Evolutionary conservation across 179 eudicot species (phyloP), one percentile per base, ranked within the genome.

Genomic region (Beta lomatogona): DNA sequence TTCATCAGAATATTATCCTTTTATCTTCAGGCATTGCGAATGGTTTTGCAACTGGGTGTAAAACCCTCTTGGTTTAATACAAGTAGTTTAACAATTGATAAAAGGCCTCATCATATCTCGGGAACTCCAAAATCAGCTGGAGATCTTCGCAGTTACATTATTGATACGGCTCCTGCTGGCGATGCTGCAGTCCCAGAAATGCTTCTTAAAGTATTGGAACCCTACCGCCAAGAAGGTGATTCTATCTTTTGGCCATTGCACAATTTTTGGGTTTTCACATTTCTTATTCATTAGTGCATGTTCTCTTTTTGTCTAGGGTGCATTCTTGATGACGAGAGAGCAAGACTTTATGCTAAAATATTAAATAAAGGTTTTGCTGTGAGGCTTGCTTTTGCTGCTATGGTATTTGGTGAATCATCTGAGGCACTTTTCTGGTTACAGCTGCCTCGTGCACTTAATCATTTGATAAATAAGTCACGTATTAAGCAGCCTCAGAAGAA

Each of bases 371-470:
- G 96, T 79, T 91, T 88, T 75, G 87, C 98, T 28, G 84, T 85
- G 82, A 91, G 98, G 87, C 89, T 92, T 80, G 95, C 99, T 68
- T 96, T 94, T 91, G 96, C 99, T 79, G 96, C 99, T 86, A 97
- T 94, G 79, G 83, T 92, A 58, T 96, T 96, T 87, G 98, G 99
- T 83, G 99, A 96, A 85, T 83, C 92, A 83, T 84, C 88, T 84
- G 98, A 96, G 82, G 94, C 97, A 31, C 89, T 91, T 84, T 96
- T 96, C 87, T 96, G 99, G 99, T 85, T 96, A 79, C 94, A 94
- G 85, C 83, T 96, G 79, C 98, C 97, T 57, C 85, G 85, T 78
- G 99, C 98, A 81, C 88, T 96, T 81, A 87, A 88, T 76, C 91
- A 96, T 86, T 81, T 92, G 84, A 83, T 96, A 81, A 86, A 85